These are phyloP conservation scores for Skeletonema potamos DNA, from an alignment of 108 stramenopile species.

Conservation along the genomic window DNA sequence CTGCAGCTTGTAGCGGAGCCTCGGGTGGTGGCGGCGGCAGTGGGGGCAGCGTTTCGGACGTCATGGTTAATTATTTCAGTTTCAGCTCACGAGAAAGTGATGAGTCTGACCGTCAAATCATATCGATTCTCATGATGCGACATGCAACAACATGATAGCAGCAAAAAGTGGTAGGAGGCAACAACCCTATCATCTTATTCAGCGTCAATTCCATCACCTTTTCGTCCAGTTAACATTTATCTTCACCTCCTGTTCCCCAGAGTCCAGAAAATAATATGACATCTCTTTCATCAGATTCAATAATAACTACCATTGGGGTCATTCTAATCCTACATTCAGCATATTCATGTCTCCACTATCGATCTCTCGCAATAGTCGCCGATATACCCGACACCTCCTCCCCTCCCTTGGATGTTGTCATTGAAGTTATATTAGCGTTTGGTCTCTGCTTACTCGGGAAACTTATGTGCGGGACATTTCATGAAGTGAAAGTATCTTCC, in stretches of 20 bases:
- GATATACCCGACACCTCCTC: constrained; percentile 46
- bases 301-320: constrained; percentile 33
- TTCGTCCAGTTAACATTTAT: no score
- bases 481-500: constrained; percentile 24
- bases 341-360: constrained; percentile 53
- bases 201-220: no score
- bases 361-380: constrained; percentile 46
- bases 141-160: no score
- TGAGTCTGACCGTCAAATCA: no score
- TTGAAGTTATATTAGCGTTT: constrained; percentile 46
- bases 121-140: no score
- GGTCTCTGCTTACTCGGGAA: constrained; percentile 37
- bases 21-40: constrained; percentile 41
- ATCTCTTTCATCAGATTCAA: constrained; percentile 22
- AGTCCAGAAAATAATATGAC: constrained; percentile 5
- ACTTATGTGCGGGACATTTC: constrained; percentile 45
- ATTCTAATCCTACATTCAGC: constrained; percentile 45
- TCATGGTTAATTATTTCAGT: constrained; percentile 4
- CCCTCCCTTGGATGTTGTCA: constrained; percentile 46
- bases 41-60: constrained; percentile 52
- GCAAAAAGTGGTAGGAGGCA: no score
- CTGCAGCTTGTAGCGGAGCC: constrained; percentile 7
- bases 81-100: no score
- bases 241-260: neutral
- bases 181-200: no score